These are phyloP conservation scores for Didymella lethalis DNA, from an alignment of 2,329 filamentous ascomycete genomes.

Conservation along the genomic window DNA sequence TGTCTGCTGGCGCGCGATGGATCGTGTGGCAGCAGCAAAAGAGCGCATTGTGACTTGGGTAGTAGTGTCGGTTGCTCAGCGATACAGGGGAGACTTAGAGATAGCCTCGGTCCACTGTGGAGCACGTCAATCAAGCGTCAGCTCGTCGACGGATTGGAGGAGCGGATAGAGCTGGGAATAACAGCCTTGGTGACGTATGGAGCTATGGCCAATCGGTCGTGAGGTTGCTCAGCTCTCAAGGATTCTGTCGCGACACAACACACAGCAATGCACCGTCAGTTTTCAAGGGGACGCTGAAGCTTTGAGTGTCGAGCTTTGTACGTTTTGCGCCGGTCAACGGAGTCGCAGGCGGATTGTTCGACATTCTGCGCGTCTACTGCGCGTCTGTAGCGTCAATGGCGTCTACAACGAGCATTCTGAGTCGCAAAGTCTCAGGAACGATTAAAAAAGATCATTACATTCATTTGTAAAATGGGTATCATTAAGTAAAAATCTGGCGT, in stretches of 20 bases:
- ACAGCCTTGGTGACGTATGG: constrained; percentile 13
- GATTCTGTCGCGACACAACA: neutral
- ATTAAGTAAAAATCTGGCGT: neutral
- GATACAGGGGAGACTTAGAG: constrained; percentile 1
- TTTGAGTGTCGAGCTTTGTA: constrained; percentile 13
- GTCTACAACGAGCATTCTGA: constrained; percentile 20
- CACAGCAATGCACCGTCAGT: neutral
- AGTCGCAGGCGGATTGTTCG: constrained; percentile 4
- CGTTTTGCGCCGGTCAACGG: constrained; percentile 14
- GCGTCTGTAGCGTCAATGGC: constrained; percentile 35
- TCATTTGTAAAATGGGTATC: constrained; percentile 8
- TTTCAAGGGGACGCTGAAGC: neutral
- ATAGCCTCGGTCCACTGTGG: constrained; percentile 11
- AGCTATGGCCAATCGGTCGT: constrained; percentile 24
- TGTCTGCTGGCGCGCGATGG: constrained; percentile 41
- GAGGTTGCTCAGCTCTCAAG: constrained; percentile 11
- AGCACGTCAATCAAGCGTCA: constrained; percentile 22
- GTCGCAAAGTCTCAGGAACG: neutral
- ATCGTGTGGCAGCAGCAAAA: constrained; percentile 42
- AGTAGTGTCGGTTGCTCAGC: constrained; percentile 9
- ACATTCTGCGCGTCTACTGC: constrained; percentile 10
- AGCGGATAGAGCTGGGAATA: constrained; percentile 10
- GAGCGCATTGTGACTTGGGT: constrained; percentile 41
- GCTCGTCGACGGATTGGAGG: neutral
- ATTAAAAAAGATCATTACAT: neutral